Conservation (phyloP, 257 asterid genomes). For the Mentha longifolia region DNA sequence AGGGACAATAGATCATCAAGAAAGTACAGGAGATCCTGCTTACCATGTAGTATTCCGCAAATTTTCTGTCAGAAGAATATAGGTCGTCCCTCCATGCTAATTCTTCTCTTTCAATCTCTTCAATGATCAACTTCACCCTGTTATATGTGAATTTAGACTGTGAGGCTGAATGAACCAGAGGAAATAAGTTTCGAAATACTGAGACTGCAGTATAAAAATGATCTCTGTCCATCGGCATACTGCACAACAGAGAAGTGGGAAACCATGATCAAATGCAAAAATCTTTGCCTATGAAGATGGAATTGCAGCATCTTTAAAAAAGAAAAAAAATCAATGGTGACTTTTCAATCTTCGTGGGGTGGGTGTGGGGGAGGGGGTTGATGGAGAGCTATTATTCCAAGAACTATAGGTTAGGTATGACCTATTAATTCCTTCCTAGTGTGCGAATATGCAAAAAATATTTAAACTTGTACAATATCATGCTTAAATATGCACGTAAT, state of each 20-base stretch:
- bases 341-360: no score
- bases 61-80: slow-evolving; percentile 93
- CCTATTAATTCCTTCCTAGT: no score
- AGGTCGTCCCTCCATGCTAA: slow-evolving; percentile 87
- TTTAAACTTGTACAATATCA: no score
- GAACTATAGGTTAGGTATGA: no score
- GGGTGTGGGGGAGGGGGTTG: no score
- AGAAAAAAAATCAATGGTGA: slow-evolving; percentile 14
- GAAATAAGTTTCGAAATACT: slow-evolving; percentile 1
- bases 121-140: slow-evolving; percentile 92
- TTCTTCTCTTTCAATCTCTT: slow-evolving; percentile 99
- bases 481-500: no score
- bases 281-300: no score
- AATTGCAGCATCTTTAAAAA: background rate
- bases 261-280: no score
- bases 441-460: no score
- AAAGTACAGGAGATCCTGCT: slow-evolving; percentile 30
- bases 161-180: slow-evolving; percentile 18
- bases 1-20: slow-evolving; percentile 19
- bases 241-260: background rate
- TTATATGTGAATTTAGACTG: slow-evolving; percentile 34
- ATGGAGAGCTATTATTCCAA: no score
- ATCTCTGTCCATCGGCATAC: background rate
- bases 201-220: slow-evolving; percentile 18
- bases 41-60: slow-evolving; percentile 94